Conservation (phyloP, 1,139 yeast species). For the Chernovozyma sophiae-reginae region DNA sequence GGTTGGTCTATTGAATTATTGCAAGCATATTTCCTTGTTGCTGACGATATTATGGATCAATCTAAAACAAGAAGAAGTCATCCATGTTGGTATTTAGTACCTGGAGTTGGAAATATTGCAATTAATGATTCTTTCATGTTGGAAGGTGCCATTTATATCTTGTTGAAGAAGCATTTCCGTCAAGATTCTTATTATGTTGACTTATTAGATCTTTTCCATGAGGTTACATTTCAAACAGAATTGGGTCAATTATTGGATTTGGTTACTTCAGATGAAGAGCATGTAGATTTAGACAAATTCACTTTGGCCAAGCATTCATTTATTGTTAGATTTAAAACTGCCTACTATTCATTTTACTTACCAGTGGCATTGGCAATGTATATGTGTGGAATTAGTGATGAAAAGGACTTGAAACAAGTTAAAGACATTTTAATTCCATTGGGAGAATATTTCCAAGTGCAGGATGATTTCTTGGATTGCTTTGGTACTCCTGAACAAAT, state of each 20-base stretch:
- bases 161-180: constrained; percentile 86
- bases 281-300: constrained; percentile 83
- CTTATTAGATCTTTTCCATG: constrained; percentile 86
- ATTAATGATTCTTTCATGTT: constrained; percentile 97
- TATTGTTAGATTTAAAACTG: constrained; percentile 95
- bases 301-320: constrained; percentile 87
- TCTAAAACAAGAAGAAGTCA: constrained; percentile 98
- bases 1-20: constrained; percentile 96
- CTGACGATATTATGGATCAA: constrained; percentile 98
- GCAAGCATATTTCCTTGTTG: constrained; percentile 95
- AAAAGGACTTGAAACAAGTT: constrained; percentile 80
- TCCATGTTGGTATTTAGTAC: constrained; percentile 92
- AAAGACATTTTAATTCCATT: constrained; percentile 84
- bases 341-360: constrained; percentile 93
- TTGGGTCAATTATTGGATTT: constrained; percentile 93
- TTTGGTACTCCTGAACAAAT: constrained; percentile 97
- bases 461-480: constrained; percentile 95
- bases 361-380: constrained; percentile 98
- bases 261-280: constrained; percentile 95
- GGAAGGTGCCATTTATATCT: constrained; percentile 88
- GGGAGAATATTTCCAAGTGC: constrained; percentile 98
- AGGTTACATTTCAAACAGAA: constrained; percentile 95
- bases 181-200: constrained; percentile 81
- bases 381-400: constrained; percentile 74
- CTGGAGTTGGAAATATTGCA: constrained; percentile 85